Evolutionary conservation across 371 early-diverging fungal species (phyloP), one percentile per base, ranked within the genome.

Genomic region (Apophysomyces elegans): DNA sequence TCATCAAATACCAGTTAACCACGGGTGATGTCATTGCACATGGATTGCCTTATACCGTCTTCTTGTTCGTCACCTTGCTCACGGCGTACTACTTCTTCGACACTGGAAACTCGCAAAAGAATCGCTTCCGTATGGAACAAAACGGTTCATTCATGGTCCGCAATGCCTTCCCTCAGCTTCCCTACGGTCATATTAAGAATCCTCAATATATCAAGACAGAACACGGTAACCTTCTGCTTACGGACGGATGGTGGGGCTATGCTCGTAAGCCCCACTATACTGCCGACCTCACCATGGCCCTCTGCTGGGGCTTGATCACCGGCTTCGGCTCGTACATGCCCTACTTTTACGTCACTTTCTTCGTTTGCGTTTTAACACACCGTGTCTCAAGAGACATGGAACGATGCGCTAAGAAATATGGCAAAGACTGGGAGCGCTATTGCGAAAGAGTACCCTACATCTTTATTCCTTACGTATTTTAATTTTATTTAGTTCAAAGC

Each of bases 301-400:
- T 93, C 56, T 78, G 92, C 5, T 95, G 94, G 93, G 92, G 90
- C 62, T 78, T 94, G 47, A 88, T 93, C 62, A 80, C 90, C 41
- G 94, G 94, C 41, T 90, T 92, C 67, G 84, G 76, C 39, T 85
- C 90, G 11, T 83, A 87, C 73, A 79, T 96, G 68, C 90, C 95
- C 14, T 96, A 91, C 86, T 95, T 94, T 75, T 95, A 96, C 74
- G 77, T 90, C 45, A 73, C 87, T 70, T 95, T 93, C 86, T 94
- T 95, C 72, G 68, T 86, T 37, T 74, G 88, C 41, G 88, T 95
- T 41, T 83, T 95, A 26, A 80, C 88, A 46, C 96, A 95, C 79
- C 93, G 96, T 62, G 91, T 87, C 8, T 75, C 79, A 56, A 84
- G 96, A 50, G 96, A 95, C 74, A 92, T 94, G 75, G 84, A 89